phyloP scores from a whole-genome alignment of 1,284 basidiomycete genomes.

The Leccinum subfulvum region DNA sequence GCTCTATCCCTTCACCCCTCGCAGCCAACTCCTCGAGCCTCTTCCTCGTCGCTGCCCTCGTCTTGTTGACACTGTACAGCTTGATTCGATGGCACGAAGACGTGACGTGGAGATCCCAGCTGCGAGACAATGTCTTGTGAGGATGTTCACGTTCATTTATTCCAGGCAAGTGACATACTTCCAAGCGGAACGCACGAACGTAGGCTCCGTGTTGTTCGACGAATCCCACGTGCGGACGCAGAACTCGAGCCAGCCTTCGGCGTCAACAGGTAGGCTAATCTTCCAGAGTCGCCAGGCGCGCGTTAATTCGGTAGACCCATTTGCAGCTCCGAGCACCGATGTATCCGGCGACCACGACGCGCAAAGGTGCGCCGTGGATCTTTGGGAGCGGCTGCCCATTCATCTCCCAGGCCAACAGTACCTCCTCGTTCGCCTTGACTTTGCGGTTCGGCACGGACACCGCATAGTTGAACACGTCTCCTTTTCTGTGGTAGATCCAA shows the following conservation, averaged over 20 bases:
- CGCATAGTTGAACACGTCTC: slow-evolving; percentile 52
- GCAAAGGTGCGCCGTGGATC: slow-evolving; percentile 55
- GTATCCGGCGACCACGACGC: slow-evolving; percentile 54
- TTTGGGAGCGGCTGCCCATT: slow-evolving; percentile 51
- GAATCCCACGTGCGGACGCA: slow-evolving; percentile 61
- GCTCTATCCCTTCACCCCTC: slow-evolving; percentile 32
- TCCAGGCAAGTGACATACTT: slow-evolving; percentile 38
- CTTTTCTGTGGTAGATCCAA: slow-evolving; percentile 36
- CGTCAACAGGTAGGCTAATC: slow-evolving; percentile 50
- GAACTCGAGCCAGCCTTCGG: slow-evolving; percentile 59
- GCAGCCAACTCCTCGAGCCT: slow-evolving; percentile 42
- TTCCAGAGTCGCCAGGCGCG: slow-evolving; percentile 55
- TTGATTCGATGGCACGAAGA: slow-evolving; percentile 56
- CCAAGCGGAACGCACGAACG: slow-evolving; percentile 54
- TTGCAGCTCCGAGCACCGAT: slow-evolving; percentile 61
- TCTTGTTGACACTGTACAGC: slow-evolving; percentile 51
- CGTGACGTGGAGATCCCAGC: slow-evolving; percentile 58
- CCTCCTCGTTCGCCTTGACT: slow-evolving; percentile 49
- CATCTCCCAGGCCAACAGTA: slow-evolving; percentile 60
- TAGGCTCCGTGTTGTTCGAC: slow-evolving; percentile 58
- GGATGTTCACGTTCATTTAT: not conserved
- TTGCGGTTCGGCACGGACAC: slow-evolving; percentile 56
- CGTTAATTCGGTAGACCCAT: slow-evolving; percentile 57
- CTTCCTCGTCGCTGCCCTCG: slow-evolving; percentile 40
- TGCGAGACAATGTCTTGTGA: slow-evolving; percentile 18